Base-by-base conservation (phyloP, 441 rosid genomes). In the Populus hybrid region DNA sequence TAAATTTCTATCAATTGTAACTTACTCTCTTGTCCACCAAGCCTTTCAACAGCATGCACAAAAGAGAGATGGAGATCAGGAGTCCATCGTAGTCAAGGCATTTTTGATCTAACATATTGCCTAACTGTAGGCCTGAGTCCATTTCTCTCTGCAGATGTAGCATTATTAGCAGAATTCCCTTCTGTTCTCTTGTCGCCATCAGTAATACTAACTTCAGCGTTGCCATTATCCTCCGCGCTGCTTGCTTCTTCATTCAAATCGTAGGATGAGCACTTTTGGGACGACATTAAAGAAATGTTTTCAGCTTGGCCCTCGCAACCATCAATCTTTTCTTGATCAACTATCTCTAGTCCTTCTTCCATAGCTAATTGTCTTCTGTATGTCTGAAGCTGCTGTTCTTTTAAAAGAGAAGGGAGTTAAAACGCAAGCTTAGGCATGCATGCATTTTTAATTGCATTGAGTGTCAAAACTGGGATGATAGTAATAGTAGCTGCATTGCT, bases 51-150 rank as follows among this genome's bases (percentile, higher is more conserved):
- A 28, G 29, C 97, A 81, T 88, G 92, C 79, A 91, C 85, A 84
- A 95, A 95, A 79, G 92, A 84, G 74, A 87, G 89, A 87, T 95
- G 98, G 78, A 95, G 99, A 86, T 90, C 98, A 14, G 94, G 94
- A 38, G 98, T 91, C 99, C 99, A 95, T 68, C 94, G 83, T 7
- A 95, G 90, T 77, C 99, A 90, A 4, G 97, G 96, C 77, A 83
- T 83, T 88, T 89, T 90, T 18, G 94, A 93, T 31, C 99, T 90
- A 53, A 87, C 83, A 77, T 95, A 95, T 71, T 87, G 90, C 80
- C 99, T 83, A 23, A 89, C 90, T 38, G 88, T 20, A 14, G 23
- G 2, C 69, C 79, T 83, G 35, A 82, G 64, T 59, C 76, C 84
- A n/a, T 66, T 76, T 21, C 69, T 71, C 6, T 77, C 79, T 16